phyloP scores from a whole-genome alignment of 768 basidiomycete genomes.

The Boletus vermiculosoides region DNA sequence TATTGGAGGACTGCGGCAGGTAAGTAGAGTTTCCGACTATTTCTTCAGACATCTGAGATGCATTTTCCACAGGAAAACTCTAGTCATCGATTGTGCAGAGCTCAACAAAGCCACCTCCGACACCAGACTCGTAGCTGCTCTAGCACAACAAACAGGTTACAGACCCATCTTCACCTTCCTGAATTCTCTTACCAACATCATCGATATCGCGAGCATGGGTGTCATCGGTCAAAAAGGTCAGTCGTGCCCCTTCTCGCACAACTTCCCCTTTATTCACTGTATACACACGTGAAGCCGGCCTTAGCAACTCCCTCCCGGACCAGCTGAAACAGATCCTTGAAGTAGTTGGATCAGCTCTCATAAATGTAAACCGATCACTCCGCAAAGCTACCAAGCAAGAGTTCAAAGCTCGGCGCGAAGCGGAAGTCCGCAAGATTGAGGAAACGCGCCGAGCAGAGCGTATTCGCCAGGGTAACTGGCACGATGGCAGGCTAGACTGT shows the following conservation, averaged over 20 bases:
- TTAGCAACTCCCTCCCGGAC: conserved; percentile 74
- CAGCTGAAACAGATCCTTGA: conserved; percentile 85
- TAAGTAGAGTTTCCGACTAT: conserved; percentile 19
- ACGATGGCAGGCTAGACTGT: conserved; percentile 84
- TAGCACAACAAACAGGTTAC: conserved; percentile 86
- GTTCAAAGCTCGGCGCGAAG: conserved; percentile 38
- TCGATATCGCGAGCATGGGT: conserved; percentile 91
- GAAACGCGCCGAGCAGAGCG: conserved; percentile 41
- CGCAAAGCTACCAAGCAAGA: conserved; percentile 42
- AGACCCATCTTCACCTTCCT: conserved; percentile 87
- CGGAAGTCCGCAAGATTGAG: conserved; percentile 37
- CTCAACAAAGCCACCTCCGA: conserved; percentile 72
- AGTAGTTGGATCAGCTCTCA: conserved; percentile 71
- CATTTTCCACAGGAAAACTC: conserved; percentile 53
- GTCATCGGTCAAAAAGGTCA: conserved; percentile 93
- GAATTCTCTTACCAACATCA: conserved; percentile 73
- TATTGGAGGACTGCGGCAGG: conserved; percentile 57
- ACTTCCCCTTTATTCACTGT: not conserved
- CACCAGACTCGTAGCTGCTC: conserved; percentile 55
- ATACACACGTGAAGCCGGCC: conserved; percentile 55
- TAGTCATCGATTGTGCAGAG: conserved; percentile 83
- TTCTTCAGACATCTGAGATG: not conserved
- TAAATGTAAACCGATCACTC: conserved; percentile 55
- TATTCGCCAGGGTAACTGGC: conserved; percentile 69
- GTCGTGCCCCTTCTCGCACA: not conserved